A percentile compares a stretch with the other conserved stretches of the same genome.
Conservation (phyloP, 208 protist genomes). For the Crithidia brevicula region DNA sequence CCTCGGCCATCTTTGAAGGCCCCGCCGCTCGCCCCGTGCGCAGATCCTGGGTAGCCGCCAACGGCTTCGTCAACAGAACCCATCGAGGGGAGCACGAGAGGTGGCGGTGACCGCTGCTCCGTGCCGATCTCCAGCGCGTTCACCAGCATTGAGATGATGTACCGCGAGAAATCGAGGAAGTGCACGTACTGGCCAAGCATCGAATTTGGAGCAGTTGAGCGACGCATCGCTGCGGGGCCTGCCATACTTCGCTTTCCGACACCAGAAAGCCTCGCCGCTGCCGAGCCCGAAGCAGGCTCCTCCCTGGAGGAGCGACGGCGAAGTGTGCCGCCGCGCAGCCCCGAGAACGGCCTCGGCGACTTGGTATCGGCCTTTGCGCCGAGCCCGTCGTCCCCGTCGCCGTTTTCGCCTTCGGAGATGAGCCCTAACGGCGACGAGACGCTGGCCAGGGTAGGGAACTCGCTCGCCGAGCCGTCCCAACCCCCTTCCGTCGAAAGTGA, state of each 20-base stretch:
- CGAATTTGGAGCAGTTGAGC: background rate
- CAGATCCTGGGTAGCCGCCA: background rate
- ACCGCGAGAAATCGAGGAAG: constrained; percentile 33
- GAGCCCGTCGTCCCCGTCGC: background rate
- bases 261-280: background rate
- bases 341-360: background rate
- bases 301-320: constrained; percentile 10
- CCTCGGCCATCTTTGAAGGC: constrained; percentile 5
- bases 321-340: background rate
- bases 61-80: background rate
- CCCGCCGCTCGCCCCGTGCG: background rate
- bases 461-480: constrained; percentile 14
- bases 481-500: constrained; percentile 10
- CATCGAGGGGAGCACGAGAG: constrained; percentile 10
- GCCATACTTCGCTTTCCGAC: constrained; percentile 7
- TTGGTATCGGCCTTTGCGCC: background rate
- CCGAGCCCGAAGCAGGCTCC: background rate
- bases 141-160: constrained; percentile 22
- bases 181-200: constrained; percentile 10
- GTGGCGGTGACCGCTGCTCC: constrained; percentile 19
- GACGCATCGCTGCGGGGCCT: background rate
- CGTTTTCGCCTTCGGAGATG: constrained; percentile 2
- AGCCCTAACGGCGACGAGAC: background rate
- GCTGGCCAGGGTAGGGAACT: constrained; percentile 9
- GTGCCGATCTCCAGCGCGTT: constrained; percentile 34